A percentile compares a stretch with the other conserved stretches of the same genome.
These are phyloP conservation scores for Prunus armeniaca DNA, from an alignment of 306 rosid genomes.

Conservation along the genomic window DNA sequence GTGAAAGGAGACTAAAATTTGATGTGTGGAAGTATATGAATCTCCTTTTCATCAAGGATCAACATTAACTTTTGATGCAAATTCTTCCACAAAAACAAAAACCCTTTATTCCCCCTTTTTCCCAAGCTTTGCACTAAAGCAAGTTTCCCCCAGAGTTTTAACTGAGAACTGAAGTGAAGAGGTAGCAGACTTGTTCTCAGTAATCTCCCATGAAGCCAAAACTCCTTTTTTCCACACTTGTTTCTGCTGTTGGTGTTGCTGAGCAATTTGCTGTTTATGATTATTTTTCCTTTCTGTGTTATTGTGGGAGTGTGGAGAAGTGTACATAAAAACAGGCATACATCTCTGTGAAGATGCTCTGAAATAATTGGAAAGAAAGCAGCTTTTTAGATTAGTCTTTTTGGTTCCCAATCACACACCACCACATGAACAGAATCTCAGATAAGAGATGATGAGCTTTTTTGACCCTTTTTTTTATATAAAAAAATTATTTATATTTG, in stretches of 20 bases:
- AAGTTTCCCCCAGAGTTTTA: slow-evolving; percentile 20
- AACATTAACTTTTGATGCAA: slow-evolving; percentile 42
- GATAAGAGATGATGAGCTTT: slow-evolving; percentile 62
- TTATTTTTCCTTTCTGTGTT: slow-evolving; percentile 10
- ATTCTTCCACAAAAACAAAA: slow-evolving; percentile 23
- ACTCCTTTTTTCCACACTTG: not conserved
- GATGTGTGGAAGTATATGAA: slow-evolving; percentile 25
- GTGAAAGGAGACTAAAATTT: slow-evolving; percentile 32
- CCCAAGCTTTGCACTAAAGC: not conserved
- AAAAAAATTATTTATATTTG: slow-evolving; percentile 3
- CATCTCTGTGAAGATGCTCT: slow-evolving; percentile 56
- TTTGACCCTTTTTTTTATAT: slow-evolving; percentile 55
- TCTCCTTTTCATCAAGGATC: slow-evolving; percentile 34
- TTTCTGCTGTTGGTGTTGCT: slow-evolving; percentile 9
- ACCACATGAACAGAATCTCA: slow-evolving; percentile 90
- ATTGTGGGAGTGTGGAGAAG: slow-evolving; percentile 2
- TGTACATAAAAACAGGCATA: slow-evolving; percentile 15
- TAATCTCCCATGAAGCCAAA: slow-evolving; percentile 34
- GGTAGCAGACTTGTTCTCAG: slow-evolving; percentile 45
- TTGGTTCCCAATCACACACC: slow-evolving; percentile 61
- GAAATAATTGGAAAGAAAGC: slow-evolving; percentile 57
- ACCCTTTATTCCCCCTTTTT: slow-evolving; percentile 35
- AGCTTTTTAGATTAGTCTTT: slow-evolving; percentile 62
- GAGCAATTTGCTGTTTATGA: too few relatives aligned
- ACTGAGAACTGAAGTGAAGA: slow-evolving; percentile 27